Evolutionary conservation across 108 stramenopile genomes (phyloP).

Genomic region (Discostella pseudostelligera): DNA sequence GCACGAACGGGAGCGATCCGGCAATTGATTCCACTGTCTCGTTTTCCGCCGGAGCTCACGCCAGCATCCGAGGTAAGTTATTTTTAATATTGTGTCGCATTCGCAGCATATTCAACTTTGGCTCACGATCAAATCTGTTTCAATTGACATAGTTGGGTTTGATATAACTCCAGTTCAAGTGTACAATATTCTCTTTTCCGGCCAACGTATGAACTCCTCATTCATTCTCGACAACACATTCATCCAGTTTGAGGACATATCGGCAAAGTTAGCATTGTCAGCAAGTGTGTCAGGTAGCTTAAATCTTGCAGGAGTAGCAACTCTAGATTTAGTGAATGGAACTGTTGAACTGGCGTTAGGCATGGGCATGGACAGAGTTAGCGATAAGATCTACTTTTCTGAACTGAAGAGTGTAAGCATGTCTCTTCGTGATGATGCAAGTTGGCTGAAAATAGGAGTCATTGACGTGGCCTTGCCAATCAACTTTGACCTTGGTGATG

Average conservation of each 20-base stretch:
- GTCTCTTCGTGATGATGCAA: slow-evolving; percentile 21
- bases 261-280: slow-evolving; percentile 20
- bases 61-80: slow-evolving; percentile 13
- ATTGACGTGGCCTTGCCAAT: slow-evolving; percentile 19
- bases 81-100: neutral
- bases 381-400: slow-evolving; percentile 18
- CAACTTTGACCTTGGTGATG: neutral
- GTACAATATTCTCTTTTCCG: neutral
- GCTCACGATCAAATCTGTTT: too few relatives aligned
- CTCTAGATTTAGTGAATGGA: slow-evolving; percentile 8
- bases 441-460: slow-evolving; percentile 24
- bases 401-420: slow-evolving; percentile 2
- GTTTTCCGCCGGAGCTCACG: slow-evolving; percentile 25
- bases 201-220: neutral
- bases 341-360: slow-evolving; percentile 22
- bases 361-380: slow-evolving; percentile 16
- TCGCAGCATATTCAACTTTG: too few relatives aligned
- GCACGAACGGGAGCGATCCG: neutral
- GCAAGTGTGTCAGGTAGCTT: slow-evolving; percentile 12
- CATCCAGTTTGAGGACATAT: slow-evolving; percentile 30
- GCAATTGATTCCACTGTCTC: slow-evolving; percentile 5
- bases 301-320: slow-evolving; percentile 18
- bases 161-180: slow-evolving; percentile 6
- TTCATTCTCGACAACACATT: slow-evolving; percentile 15
- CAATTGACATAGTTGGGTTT: slow-evolving; percentile 5